A percentile compares a stretch with the other conserved stretches of the same genome.
These are phyloP conservation scores for Aegilops longissima DNA, from an alignment of 176 grass and related monocot species.

Conservation along the genomic window DNA sequence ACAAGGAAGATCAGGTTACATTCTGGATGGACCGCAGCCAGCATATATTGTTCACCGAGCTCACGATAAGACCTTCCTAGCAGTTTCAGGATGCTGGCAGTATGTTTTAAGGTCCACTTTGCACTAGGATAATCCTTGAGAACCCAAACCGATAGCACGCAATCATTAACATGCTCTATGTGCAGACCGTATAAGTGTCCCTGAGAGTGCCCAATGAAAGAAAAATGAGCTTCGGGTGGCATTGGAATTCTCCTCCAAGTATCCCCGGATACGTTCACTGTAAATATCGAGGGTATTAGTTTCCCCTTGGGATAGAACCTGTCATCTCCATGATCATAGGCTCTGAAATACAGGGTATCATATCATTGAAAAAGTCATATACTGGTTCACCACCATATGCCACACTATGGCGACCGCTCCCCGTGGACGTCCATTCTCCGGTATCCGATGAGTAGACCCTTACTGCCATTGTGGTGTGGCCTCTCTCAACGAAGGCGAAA, in stretches of 20 bases:
- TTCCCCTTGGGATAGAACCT: too few species aligned
- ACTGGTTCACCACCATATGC: not conserved
- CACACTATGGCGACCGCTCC: not conserved
- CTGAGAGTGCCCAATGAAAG: not conserved
- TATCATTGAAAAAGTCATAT: not conserved
- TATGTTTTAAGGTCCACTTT: not conserved
- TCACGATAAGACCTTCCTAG: not conserved
- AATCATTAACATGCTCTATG: too few species aligned
- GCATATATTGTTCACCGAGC: not conserved
- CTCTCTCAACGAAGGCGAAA: not conserved
- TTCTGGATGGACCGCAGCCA: not conserved
- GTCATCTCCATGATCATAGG: not conserved
- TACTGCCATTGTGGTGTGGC: not conserved
- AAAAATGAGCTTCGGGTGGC: not conserved
- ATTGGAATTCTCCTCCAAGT: not conserved
- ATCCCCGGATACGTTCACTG: not conserved
- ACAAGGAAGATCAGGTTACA: not conserved
- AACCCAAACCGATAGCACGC: not conserved
- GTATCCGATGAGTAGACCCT: not conserved
- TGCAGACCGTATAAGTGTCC: not conserved
- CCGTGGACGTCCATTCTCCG: not conserved
- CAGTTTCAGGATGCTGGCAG: not conserved
- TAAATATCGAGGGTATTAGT: not conserved
- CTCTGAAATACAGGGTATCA: not conserved
- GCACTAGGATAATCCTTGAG: not conserved